Evolutionary conservation across 1,139 yeast species (phyloP), one percentile per base, ranked within the genome.

Genomic region (Sugiyamaella japonica): DNA sequence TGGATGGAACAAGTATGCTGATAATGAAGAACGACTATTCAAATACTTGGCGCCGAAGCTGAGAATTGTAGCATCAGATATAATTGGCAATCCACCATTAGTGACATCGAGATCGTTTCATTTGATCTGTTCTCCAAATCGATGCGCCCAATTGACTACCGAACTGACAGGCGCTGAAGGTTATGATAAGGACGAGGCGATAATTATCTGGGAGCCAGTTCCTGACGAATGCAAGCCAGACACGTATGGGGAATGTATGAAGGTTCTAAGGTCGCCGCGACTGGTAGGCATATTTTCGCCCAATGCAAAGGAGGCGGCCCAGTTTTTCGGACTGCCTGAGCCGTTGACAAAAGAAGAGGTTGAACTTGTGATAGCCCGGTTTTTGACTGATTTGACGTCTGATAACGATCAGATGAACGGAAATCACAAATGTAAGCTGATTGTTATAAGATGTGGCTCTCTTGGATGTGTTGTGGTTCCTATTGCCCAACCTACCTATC

Each of bases 181-280:
- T 23, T 53, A 53, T 32, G 34, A 41, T n/a, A 16, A 38, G n/a
- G 37, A 51, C 15, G 8, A 32, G 4, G 49, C 41, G 23, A 28
- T 40, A 7, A 75, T 81, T 51, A 79, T 88, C 0, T 91, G 91
- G 84, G 98, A 91, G 69, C 97, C 97, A 0, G 80, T 88, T 8
- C 97, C 97, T 0, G 86, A 84, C 55, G 81, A 80, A 23, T 89
- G 96, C 65, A 69, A 69, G 0, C 76, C 81, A 0, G 82, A 76
- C 41, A 77, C 81, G 56, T 73, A 78, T 41, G 65, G 66, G 0
- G 68, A 66, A 0, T 76, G 87, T 53, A 56, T 69, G 0, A 56
- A 63, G 4, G 72, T 83, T 2, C 68, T 88, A 28, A 71, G 75
- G 12, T 17, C 34, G 8, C 44, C 52, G 4, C 50, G 49, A 1